These are phyloP conservation scores for Nicotiana rustica DNA, from an alignment of 305 asterid species.

Conservation along the genomic window DNA sequence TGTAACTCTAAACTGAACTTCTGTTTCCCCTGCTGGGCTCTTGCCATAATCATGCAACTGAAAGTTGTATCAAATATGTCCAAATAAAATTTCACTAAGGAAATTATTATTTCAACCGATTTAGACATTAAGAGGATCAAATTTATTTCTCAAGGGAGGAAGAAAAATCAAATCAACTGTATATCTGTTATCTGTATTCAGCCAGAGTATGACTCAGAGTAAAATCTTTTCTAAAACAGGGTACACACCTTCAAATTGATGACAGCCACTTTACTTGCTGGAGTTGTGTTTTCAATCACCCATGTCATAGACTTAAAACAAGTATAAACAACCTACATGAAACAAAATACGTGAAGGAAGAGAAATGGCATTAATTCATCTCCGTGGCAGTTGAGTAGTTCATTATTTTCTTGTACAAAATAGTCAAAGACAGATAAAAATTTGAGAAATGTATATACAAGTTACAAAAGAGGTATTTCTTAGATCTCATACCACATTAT, in stretches of 20 bases:
- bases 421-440: slow-evolving; percentile 14
- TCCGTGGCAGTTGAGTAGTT: background rate
- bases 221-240: slow-evolving; percentile 30
- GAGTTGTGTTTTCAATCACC: slow-evolving; percentile 67
- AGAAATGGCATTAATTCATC: slow-evolving; percentile 18
- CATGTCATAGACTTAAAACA: slow-evolving; percentile 89
- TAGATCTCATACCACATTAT: slow-evolving; percentile 60
- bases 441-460: background rate
- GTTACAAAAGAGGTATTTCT: slow-evolving; percentile 9
- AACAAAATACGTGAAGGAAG: slow-evolving; percentile 11
- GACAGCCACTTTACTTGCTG: slow-evolving; percentile 68
- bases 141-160: slow-evolving; percentile 13
- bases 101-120: background rate
- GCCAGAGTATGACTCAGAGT: slow-evolving; percentile 16
- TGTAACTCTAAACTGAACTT: slow-evolving; percentile 79
- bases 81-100: background rate
- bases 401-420: background rate
- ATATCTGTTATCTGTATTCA: background rate
- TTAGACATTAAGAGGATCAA: background rate
- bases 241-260: slow-evolving; percentile 74
- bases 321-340: slow-evolving; percentile 69
- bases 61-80: slow-evolving; percentile 25
- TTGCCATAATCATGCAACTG: slow-evolving; percentile 85
- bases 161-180: slow-evolving; percentile 24
- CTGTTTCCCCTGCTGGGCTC: slow-evolving; percentile 70